Evolutionary conservation across 2,329 filamentous ascomycete genomes (phyloP).

Genomic region (Thyridium curvatum): DNA sequence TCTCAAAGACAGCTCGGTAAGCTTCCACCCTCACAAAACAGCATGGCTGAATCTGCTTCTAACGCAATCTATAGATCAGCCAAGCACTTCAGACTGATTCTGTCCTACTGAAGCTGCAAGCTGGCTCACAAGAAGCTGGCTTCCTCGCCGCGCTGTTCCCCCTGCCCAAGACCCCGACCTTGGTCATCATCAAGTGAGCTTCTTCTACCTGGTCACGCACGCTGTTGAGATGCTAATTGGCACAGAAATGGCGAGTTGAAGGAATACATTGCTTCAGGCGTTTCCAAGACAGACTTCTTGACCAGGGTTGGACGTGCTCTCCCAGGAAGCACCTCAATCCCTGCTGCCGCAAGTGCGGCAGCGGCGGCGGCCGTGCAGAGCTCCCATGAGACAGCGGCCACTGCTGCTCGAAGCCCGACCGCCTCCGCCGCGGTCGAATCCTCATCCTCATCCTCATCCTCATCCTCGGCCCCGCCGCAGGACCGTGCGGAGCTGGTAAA

Average conservation of each 20-base stretch:
- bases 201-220: not conserved
- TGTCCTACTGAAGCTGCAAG: slow-evolving; percentile 62
- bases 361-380: too few species aligned
- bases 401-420: too few species aligned
- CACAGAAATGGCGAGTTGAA: slow-evolving; percentile 65
- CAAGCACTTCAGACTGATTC: slow-evolving; percentile 54
- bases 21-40: slow-evolving; percentile 6
- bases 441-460: too few species aligned
- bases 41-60: slow-evolving; percentile 1
- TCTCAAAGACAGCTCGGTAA: slow-evolving; percentile 49
- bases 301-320: slow-evolving; percentile 42
- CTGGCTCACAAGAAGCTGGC: slow-evolving; percentile 72
- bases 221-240: slow-evolving; percentile 2
- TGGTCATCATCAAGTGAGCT: slow-evolving; percentile 68
- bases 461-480: too few species aligned
- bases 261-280: slow-evolving; percentile 65
- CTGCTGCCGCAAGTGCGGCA: too few species aligned
- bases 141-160: slow-evolving; percentile 81
- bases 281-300: slow-evolving; percentile 60
- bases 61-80: slow-evolving; percentile 40
- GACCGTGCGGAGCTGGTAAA: too few species aligned
- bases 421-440: too few species aligned
- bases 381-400: too few species aligned
- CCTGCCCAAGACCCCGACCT: slow-evolving; percentile 67
- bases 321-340: not conserved